Conservation (phyloP, 2,329 filamentous ascomycete genomes). For the Dothistroma septosporum region DNA sequence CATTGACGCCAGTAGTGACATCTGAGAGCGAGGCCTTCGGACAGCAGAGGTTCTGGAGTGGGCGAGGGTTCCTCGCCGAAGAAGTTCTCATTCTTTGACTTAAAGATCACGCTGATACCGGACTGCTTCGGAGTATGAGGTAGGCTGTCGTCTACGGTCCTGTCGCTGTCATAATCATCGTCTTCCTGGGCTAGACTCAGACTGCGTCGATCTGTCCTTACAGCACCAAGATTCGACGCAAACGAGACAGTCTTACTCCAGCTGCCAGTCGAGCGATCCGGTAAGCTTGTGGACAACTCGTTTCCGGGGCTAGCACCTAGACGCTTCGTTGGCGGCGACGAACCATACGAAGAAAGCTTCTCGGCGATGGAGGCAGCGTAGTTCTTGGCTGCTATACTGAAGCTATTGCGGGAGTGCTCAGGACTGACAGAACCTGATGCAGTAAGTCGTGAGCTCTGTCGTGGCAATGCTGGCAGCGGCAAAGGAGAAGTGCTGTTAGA, state of each 20-base stretch:
- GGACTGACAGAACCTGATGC: constrained; percentile 31
- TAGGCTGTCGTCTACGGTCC: constrained; percentile 36
- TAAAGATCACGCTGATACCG: constrained; percentile 42
- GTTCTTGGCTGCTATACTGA: constrained; percentile 32
- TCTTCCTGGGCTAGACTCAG: constrained; percentile 26
- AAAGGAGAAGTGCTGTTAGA: constrained; percentile 29
- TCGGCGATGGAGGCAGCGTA: constrained; percentile 35
- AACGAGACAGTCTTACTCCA: constrained; percentile 42
- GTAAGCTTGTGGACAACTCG: constrained; percentile 29
- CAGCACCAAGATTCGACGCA: constrained; percentile 33
- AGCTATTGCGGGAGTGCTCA: constrained; percentile 32
- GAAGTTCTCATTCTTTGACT: constrained; percentile 53
- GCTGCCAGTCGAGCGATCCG: constrained; percentile 38
- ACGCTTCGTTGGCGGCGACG: constrained; percentile 30
- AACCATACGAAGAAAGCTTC: constrained; percentile 31
- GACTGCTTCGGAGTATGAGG: constrained; percentile 33
- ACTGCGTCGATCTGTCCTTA: constrained; percentile 33
- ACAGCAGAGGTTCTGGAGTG: constrained; percentile 46
- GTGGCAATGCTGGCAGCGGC: constrained; percentile 21
- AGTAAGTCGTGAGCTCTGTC: constrained; percentile 23
- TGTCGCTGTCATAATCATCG: constrained; percentile 33
- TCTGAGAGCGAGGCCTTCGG: constrained; percentile 45
- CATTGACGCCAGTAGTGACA: constrained; percentile 52
- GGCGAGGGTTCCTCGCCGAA: constrained; percentile 50
- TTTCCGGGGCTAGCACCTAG: constrained; percentile 27